phyloP scores from a whole-genome alignment of 2,329 filamentous ascomycete species.

The Calonectria montana region DNA sequence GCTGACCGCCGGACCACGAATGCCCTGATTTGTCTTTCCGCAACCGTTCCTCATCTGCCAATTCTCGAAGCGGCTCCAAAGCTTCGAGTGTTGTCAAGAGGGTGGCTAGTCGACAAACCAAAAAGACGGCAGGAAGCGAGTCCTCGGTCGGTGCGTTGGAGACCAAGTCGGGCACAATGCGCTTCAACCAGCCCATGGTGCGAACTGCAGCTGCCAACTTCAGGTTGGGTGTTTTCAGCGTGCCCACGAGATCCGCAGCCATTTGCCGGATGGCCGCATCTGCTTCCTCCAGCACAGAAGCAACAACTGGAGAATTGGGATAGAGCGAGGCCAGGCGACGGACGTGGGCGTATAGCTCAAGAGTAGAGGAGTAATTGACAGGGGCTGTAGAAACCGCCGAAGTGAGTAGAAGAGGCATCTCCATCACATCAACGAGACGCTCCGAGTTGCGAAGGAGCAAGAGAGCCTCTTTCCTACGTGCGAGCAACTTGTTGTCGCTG shows the following conservation, averaged over 20 bases:
- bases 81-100: slow-evolving; percentile 84
- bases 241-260: slow-evolving; percentile 83
- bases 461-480: slow-evolving; percentile 81
- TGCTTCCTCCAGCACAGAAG: slow-evolving; percentile 79
- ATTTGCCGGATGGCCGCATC: slow-evolving; percentile 90
- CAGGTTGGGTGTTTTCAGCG: slow-evolving; percentile 80
- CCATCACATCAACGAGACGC: slow-evolving; percentile 88
- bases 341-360: slow-evolving; percentile 95
- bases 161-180: slow-evolving; percentile 82
- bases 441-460: slow-evolving; percentile 89
- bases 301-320: slow-evolving; percentile 80
- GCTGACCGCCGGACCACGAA: slow-evolving; percentile 79
- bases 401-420: slow-evolving; percentile 86
- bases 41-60: slow-evolving; percentile 85
- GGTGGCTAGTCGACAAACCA: slow-evolving; percentile 86
- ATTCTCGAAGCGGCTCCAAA: slow-evolving; percentile 83
- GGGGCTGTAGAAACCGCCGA: slow-evolving; percentile 76
- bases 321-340: slow-evolving; percentile 86
- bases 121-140: slow-evolving; percentile 83
- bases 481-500: slow-evolving; percentile 75
- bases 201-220: slow-evolving; percentile 92
- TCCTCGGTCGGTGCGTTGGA: slow-evolving; percentile 62
- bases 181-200: slow-evolving; percentile 89
- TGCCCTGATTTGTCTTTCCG: slow-evolving; percentile 56
- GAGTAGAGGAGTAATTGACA: slow-evolving; percentile 85